These are phyloP conservation scores for Monascus ruber DNA, from an alignment of 2,329 filamentous ascomycete species.

Conservation along the genomic window DNA sequence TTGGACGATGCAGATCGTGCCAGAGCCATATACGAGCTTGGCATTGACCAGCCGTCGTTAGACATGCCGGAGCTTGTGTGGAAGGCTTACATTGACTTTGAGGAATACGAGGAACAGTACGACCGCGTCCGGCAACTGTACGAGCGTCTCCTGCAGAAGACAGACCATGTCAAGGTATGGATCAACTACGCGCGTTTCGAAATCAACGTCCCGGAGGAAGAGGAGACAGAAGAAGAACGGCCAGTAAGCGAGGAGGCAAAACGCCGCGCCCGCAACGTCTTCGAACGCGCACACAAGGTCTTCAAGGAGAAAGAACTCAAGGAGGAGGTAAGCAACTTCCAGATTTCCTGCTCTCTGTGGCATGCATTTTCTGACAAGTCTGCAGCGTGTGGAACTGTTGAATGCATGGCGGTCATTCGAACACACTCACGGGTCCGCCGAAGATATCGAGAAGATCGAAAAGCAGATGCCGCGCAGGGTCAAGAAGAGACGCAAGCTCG, in stretches of 20 bases:
- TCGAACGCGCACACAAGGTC: constrained; percentile 70
- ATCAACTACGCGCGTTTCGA: constrained; percentile 98
- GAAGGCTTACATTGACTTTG: constrained; percentile 98
- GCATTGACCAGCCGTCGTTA: constrained; percentile 66
- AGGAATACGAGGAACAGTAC: constrained; percentile 90
- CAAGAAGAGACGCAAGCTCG: constrained; percentile 83
- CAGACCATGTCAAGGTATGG: constrained; percentile 99
- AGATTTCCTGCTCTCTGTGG: too few relatives aligned
- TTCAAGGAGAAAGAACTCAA: constrained; percentile 87
- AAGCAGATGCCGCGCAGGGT: constrained; percentile 87
- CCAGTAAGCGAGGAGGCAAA: constrained; percentile 74
- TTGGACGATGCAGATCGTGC: constrained; percentile 82
- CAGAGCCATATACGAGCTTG: constrained; percentile 84
- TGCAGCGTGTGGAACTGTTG: constrained; percentile 68
- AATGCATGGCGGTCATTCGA: constrained; percentile 92
- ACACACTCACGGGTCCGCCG: constrained; percentile 62
- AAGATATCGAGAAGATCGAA: constrained; percentile 71
- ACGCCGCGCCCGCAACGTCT: constrained; percentile 66
- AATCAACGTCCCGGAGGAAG: constrained; percentile 74
- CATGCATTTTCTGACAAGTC: constrained; percentile 19
- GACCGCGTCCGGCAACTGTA: constrained; percentile 71
- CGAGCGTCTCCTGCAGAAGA: constrained; percentile 83
- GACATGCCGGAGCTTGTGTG: constrained; percentile 97
- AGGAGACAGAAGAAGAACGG: constrained; percentile 45
- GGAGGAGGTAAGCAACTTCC: constrained; percentile 52